Percentiles rank a stretch among this genome's conserved stretches.
Conservation (phyloP, 2,329 filamentous ascomycete species). For the Cercospora citrullina region DNA sequence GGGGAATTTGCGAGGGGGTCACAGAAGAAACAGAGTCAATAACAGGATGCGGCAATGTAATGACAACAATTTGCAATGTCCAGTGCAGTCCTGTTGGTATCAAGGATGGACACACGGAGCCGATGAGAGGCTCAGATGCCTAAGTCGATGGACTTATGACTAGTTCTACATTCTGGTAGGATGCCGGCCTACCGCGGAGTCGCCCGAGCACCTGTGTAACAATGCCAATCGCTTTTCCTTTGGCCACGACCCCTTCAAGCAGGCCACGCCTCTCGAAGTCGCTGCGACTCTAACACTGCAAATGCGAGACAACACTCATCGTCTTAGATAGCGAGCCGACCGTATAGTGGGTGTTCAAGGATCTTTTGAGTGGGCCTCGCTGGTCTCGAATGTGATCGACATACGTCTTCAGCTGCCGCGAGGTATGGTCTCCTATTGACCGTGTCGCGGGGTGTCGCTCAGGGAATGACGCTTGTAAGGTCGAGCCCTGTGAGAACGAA, state of each 20-base stretch:
- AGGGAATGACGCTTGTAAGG: background rate
- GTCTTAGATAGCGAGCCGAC: background rate
- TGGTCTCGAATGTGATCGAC: conserved; percentile 20
- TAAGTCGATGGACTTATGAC: background rate
- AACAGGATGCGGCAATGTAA: background rate
- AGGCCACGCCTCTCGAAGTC: background rate
- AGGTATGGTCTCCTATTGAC: background rate
- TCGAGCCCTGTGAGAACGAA: background rate
- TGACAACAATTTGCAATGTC: background rate
- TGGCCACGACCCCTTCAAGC: background rate
- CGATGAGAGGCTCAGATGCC: background rate
- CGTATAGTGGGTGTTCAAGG: background rate
- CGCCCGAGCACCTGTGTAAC: background rate
- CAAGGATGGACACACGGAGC: background rate
- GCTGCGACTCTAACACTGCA: background rate
- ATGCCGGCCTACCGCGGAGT: background rate
- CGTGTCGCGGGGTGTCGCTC: background rate
- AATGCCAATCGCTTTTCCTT: background rate
- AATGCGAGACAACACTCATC: background rate
- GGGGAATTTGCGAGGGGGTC: background rate
- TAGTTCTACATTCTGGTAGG: background rate
- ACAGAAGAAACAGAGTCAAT: background rate
- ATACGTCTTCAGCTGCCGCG: conserved; percentile 15
- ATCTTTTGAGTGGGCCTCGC: conserved; percentile 4
- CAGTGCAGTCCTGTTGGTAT: background rate